phyloP scores from a whole-genome alignment of 1,284 basidiomycete genomes.

The Quambalaria eucalypti region DNA sequence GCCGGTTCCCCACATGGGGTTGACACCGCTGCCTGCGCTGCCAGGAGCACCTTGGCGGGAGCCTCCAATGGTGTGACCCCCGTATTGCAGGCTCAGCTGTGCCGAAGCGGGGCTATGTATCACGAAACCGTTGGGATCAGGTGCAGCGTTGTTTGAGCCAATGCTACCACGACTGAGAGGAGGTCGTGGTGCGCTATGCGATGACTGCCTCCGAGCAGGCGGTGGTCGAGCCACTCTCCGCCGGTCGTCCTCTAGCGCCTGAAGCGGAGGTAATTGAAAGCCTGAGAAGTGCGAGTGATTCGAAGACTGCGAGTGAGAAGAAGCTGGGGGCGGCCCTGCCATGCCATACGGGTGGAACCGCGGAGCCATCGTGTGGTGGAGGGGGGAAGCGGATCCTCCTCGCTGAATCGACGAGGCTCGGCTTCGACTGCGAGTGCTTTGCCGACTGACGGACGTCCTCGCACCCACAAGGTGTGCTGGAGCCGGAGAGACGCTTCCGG shows the following conservation, averaged over 20 bases:
- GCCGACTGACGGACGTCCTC: slow-evolving; percentile 25
- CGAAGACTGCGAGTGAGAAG: slow-evolving; percentile 5
- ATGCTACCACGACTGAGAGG: slow-evolving; percentile 3
- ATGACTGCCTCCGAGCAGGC: slow-evolving; percentile 1
- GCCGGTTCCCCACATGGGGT: not conserved
- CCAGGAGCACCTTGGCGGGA: not conserved
- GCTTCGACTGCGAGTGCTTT: slow-evolving; percentile 26
- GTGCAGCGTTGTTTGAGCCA: not conserved
- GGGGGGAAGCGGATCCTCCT: slow-evolving; percentile 33
- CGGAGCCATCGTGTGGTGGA: slow-evolving; percentile 35
- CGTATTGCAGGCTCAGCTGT: not conserved
- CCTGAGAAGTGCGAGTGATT: slow-evolving; percentile 15
- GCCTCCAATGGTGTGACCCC: not conserved
- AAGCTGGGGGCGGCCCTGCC: slow-evolving; percentile 5
- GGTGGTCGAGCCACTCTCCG: not conserved
- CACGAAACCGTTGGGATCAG: not conserved
- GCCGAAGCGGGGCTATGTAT: not conserved
- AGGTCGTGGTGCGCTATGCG: too few species aligned
- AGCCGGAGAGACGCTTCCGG: slow-evolving; percentile 28
- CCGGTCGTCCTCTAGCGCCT: slow-evolving; percentile 9
- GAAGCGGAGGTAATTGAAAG: slow-evolving; percentile 21
- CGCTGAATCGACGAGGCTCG: slow-evolving; percentile 29
- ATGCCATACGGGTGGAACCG: slow-evolving; percentile 38
- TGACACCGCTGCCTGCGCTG: not conserved
- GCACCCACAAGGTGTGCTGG: slow-evolving; percentile 20